phyloP scores from a whole-genome alignment of 2,329 filamentous ascomycete species.

The Pseudopyricularia cyperi region DNA sequence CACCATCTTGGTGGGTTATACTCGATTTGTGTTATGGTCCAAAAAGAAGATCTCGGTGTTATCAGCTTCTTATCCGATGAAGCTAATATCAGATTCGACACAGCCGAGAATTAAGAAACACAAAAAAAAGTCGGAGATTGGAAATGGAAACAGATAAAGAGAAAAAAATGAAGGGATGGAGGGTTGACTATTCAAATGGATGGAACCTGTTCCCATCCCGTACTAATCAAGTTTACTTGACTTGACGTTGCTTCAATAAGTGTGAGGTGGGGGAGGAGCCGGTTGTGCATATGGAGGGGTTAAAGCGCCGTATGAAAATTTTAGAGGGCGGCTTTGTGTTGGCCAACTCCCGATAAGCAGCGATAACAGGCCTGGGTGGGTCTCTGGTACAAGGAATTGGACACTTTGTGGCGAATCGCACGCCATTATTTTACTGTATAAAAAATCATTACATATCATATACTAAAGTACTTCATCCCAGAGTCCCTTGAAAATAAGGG shows the following conservation, averaged over 20 bases:
- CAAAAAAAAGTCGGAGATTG: not conserved
- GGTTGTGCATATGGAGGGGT: not conserved
- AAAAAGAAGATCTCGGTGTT: not conserved
- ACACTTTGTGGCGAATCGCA: not conserved
- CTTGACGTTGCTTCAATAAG: not conserved
- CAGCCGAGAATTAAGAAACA: not conserved
- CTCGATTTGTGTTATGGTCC: not conserved
- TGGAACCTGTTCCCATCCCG: not conserved
- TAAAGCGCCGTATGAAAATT: not conserved
- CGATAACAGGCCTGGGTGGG: not conserved
- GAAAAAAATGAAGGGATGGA: not conserved
- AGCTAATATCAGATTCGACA: not conserved
- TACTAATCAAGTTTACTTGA: too few species aligned
- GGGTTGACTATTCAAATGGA: not conserved
- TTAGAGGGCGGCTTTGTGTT: not conserved
- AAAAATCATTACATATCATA: too few species aligned
- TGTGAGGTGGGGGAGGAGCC: not conserved
- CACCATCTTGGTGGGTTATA: conserved; percentile 39
- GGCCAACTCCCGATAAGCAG: conserved; percentile 1
- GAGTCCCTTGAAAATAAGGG: too few species aligned
- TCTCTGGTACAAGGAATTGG: not conserved
- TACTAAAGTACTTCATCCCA: too few species aligned
- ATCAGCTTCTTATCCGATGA: not conserved
- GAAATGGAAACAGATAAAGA: not conserved
- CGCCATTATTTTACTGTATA: not conserved